Percentiles rank a stretch among this genome's conserved stretches.
Conservation (phyloP, 371 early-diverging fungal species). For the Mortierella sp. region DNA sequence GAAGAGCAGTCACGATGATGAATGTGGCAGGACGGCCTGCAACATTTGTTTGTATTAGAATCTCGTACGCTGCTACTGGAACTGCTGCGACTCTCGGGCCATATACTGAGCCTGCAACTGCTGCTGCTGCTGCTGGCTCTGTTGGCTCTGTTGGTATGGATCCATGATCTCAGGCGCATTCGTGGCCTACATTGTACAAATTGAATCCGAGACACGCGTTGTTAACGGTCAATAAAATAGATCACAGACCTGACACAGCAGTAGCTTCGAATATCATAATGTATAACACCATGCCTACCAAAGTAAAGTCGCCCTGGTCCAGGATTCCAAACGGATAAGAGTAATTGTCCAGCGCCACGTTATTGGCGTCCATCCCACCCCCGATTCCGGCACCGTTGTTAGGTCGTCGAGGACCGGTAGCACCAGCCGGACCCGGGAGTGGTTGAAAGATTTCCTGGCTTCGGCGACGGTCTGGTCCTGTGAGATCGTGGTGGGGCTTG, state of each 20-base stretch:
- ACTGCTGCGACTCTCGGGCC: conserved; percentile 6
- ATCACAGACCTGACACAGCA: background rate
- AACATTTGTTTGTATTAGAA: background rate
- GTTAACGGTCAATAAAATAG: background rate
- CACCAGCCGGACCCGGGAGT: conserved; percentile 31
- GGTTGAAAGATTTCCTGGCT: conserved; percentile 49
- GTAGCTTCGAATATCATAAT: background rate
- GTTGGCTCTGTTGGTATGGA: conserved; percentile 18
- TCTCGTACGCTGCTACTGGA: background rate
- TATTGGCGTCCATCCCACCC: conserved; percentile 14
- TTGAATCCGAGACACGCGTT: background rate
- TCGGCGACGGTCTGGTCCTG: conserved; percentile 31
- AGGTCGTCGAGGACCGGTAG: conserved; percentile 27
- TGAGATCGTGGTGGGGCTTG: conserved; percentile 25
- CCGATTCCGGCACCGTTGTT: conserved; percentile 15
- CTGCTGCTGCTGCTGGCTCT: conserved; percentile 23
- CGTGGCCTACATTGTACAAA: background rate
- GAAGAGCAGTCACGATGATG: background rate
- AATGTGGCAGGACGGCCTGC: background rate
- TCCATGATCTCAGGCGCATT: conserved; percentile 7
- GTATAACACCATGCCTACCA: conserved; percentile 24
- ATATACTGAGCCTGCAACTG: conserved; percentile 20
- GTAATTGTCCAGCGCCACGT: conserved; percentile 29
- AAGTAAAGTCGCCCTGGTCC: conserved; percentile 23
- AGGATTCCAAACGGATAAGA: conserved; percentile 36